These are phyloP conservation scores for Cucurbita pepo DNA, from an alignment of 306 rosid genomes.

Conservation along the genomic window DNA sequence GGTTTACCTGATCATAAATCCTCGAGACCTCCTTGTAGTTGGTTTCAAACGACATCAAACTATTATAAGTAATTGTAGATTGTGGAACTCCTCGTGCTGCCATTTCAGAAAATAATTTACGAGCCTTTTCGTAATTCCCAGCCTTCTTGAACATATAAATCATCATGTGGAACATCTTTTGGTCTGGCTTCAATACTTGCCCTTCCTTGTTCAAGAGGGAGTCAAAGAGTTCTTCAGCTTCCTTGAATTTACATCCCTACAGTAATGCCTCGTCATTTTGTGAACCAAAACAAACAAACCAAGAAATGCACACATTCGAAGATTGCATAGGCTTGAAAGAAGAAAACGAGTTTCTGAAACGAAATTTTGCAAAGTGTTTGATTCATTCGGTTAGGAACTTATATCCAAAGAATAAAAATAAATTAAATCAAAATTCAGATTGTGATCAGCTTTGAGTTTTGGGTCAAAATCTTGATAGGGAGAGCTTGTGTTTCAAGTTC, in stretches of 20 bases:
- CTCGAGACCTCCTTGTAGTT: conserved; percentile 85
- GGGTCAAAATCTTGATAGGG: neutral
- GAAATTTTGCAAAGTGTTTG: neutral
- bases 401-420: neutral
- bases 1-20: conserved; percentile 75
- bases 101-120: conserved; percentile 66
- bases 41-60: conserved; percentile 84
- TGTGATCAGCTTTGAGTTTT: neutral
- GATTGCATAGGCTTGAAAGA: neutral
- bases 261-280: conserved; percentile 8
- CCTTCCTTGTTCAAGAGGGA: conserved; percentile 53
- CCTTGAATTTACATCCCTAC: conserved; percentile 64
- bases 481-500: neutral
- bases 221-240: conserved; percentile 71
- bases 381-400: neutral
- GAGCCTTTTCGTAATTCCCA: conserved; percentile 77
- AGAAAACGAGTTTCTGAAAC: neutral
- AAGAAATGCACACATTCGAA: neutral
- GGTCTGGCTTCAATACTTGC: conserved; percentile 67
- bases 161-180: conserved; percentile 91
- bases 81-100: conserved; percentile 54
- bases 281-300: conserved; percentile 13
- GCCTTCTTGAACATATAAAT: conserved; percentile 85
- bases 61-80: conserved; percentile 70
- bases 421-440: neutral